A percentile compares a stretch with the other conserved stretches of the same genome.
phyloP scores from a whole-genome alignment of 371 early-diverging fungal species.

The Syncephalastrum monosporum region DNA sequence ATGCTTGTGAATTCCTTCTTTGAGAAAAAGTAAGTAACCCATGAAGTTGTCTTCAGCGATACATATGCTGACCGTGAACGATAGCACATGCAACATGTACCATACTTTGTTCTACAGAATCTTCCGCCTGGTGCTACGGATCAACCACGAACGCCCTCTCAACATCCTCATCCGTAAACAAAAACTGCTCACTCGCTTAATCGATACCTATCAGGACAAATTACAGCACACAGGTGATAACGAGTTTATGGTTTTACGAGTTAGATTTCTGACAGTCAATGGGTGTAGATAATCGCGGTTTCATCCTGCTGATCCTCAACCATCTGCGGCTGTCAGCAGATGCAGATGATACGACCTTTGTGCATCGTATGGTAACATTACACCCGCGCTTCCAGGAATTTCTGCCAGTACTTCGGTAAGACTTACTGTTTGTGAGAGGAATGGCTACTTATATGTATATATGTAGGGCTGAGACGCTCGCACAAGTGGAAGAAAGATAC shows the following conservation, averaged over 20 bases:
- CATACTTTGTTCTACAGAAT: conserved; percentile 44
- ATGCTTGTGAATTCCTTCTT: conserved; percentile 41
- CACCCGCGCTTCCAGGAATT: conserved; percentile 32
- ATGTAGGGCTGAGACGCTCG: conserved; percentile 29
- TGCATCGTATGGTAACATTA: conserved; percentile 19
- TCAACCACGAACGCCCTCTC: conserved; percentile 27
- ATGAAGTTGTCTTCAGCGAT: too few relatives aligned
- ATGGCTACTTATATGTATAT: not conserved
- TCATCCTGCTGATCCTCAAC: conserved; percentile 38
- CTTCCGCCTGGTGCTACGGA: conserved; percentile 23
- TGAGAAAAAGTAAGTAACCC: conserved; percentile 29
- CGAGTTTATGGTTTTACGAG: not conserved
- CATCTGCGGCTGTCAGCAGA: conserved; percentile 39
- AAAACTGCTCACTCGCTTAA: conserved; percentile 29
- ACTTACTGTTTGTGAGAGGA: not conserved
- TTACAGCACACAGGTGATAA: conserved; percentile 22
- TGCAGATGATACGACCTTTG: conserved; percentile 20
- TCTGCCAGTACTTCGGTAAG: conserved; percentile 32
- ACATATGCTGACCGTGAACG: not conserved
- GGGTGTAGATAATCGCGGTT: conserved; percentile 32
- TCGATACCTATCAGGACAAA: conserved; percentile 34
- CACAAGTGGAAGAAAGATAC: conserved; percentile 28
- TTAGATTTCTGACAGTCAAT: not conserved
- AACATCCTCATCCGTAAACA: conserved; percentile 26
- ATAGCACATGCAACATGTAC: conserved; percentile 39